phyloP scores from a whole-genome alignment of 2,329 filamentous ascomycete species.

The Fusarium phyllophilum region DNA sequence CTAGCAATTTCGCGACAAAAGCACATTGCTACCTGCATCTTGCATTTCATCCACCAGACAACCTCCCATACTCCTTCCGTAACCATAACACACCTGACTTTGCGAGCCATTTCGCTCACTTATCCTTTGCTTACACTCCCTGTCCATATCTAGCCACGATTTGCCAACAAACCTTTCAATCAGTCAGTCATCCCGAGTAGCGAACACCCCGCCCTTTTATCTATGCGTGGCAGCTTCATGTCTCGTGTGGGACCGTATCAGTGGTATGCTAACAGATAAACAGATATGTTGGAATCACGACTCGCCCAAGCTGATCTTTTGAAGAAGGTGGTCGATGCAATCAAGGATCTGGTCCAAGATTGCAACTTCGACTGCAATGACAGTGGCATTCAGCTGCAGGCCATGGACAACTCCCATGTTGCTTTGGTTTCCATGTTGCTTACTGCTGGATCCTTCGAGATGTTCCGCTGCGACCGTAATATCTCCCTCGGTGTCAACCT shows the following conservation, averaged over 20 bases:
- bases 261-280: constrained; percentile 24
- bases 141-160: neutral
- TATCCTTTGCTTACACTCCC: neutral
- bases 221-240: constrained; percentile 26
- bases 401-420: constrained; percentile 99
- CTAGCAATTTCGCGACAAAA: constrained; percentile 31
- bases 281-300: constrained; percentile 92
- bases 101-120: neutral
- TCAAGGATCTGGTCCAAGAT: constrained; percentile 99
- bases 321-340: constrained; percentile 99
- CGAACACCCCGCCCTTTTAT: constrained; percentile 26
- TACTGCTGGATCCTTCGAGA: constrained; percentile 92
- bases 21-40: constrained; percentile 19
- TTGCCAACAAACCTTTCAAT: neutral
- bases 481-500: constrained; percentile 98
- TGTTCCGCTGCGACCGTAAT: constrained; percentile 98
- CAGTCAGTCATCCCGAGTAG: constrained; percentile 33
- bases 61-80: neutral
- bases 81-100: neutral
- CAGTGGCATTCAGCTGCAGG: constrained; percentile 95
- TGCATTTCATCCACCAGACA: constrained; percentile 26
- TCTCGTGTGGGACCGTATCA: neutral
- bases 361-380: constrained; percentile 99
- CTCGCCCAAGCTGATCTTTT: constrained; percentile 92
- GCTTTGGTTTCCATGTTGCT: constrained; percentile 99